These are phyloP conservation scores for Aspergillus uvarum DNA, from an alignment of 2,329 filamentous ascomycete species.

Conservation along the genomic window DNA sequence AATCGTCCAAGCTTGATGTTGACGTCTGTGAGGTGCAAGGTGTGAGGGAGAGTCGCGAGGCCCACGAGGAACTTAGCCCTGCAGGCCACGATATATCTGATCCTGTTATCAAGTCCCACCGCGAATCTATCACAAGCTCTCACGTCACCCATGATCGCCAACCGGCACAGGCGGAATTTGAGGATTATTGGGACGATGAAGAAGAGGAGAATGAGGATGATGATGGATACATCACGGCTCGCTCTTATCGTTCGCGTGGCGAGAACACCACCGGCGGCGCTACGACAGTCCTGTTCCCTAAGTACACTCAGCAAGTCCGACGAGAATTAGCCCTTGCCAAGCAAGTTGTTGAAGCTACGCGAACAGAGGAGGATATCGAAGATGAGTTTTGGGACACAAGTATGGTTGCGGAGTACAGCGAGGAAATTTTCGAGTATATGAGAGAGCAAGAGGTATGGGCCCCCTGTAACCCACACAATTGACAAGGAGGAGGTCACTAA, in stretches of 20 bases:
- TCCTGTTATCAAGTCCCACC: conserved; percentile 12
- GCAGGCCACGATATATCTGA: conserved; percentile 6
- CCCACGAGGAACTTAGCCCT: conserved; percentile 3
- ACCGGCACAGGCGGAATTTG: conserved; percentile 51
- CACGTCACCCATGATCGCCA: conserved; percentile 23
- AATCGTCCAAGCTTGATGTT: conserved; percentile 26
- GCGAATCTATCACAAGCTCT: conserved; percentile 22
- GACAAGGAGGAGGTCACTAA: conserved; percentile 19
- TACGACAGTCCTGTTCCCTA: conserved; percentile 69
- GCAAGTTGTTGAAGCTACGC: conserved; percentile 64
- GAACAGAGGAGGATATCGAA: conserved; percentile 72
- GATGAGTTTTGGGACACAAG: conserved; percentile 92
- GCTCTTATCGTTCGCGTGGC: conserved; percentile 71
- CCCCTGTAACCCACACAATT: neutral
- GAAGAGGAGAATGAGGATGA: conserved; percentile 73
- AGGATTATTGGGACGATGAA: conserved; percentile 76
- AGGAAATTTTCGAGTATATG: conserved; percentile 96
- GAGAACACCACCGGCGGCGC: conserved; percentile 69
- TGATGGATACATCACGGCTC: conserved; percentile 72
- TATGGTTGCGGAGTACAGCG: conserved; percentile 96
- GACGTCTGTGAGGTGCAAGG: conserved; percentile 27
- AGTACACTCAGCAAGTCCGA: conserved; percentile 65
- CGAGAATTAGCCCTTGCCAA: conserved; percentile 71
- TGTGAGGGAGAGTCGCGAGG: conserved; percentile 13
- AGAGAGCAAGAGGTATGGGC: conserved; percentile 73